These are phyloP conservation scores for Chlamydomonas sp. DNA, from an alignment of 139 green algal genomes.

Conservation along the genomic window DNA sequence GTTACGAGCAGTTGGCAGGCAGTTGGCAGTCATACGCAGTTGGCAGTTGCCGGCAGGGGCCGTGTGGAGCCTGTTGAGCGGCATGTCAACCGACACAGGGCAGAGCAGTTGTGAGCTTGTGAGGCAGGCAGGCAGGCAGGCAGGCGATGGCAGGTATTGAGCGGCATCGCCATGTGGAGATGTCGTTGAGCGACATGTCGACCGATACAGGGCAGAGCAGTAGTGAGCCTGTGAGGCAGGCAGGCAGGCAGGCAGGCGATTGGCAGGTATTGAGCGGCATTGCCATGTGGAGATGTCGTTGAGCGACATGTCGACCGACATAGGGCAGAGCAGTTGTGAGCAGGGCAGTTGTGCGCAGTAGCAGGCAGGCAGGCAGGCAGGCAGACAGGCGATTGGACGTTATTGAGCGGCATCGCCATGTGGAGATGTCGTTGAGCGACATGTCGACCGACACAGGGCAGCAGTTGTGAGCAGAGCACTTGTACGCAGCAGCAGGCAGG, in stretches of 20 bases:
- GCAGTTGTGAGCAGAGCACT: not conserved
- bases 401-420: not conserved
- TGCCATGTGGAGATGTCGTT: constrained; percentile 23
- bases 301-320: constrained; percentile 31
- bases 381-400: no score
- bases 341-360: no score
- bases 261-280: no score
- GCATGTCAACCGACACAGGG: constrained; percentile 26
- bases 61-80: constrained; percentile 26
- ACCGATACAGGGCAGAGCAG: constrained; percentile 20
- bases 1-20: no score
- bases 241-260: no score
- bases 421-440: constrained; percentile 24
- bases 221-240: not conserved
- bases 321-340: not conserved
- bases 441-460: constrained; percentile 23
- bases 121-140: no score
- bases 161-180: not conserved
- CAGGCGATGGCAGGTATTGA: no score
- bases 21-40: no score
- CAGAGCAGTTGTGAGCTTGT: not conserved
- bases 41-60: constrained; percentile 21
- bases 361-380: no score
- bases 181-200: constrained; percentile 34
- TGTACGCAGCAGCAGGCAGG: no score